Conservation (phyloP, 352 stramenopile species). For the Phytopythium ostracodes region DNA sequence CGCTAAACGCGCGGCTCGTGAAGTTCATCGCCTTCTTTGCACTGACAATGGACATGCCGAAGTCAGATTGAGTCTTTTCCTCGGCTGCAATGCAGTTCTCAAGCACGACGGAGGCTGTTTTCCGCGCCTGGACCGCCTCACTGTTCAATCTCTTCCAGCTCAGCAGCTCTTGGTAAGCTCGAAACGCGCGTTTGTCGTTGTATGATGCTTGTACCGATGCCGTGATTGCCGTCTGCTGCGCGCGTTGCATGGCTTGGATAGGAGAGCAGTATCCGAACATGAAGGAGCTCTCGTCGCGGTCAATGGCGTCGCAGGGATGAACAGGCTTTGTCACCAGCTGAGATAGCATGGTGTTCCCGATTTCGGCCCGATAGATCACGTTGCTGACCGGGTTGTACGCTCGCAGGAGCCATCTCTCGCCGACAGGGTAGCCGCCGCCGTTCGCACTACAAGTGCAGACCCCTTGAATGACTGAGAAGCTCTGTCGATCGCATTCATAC, state of each 20-base stretch:
- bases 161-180: conserved; percentile 17
- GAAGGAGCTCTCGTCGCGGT: not conserved
- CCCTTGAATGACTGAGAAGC: conserved; percentile 26
- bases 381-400: conserved; percentile 63
- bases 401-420: conserved; percentile 53
- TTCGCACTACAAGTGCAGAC: conserved; percentile 52
- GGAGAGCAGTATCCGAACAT: conserved; percentile 3
- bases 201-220: conserved; percentile 20
- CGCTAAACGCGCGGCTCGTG: conserved; percentile 39
- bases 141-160: conserved; percentile 41
- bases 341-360: conserved; percentile 39
- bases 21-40: conserved; percentile 53
- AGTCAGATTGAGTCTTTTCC: conserved; percentile 16
- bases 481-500: conserved; percentile 18
- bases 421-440: conserved; percentile 2
- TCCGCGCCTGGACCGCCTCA: conserved; percentile 32
- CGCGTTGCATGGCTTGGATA: conserved; percentile 19
- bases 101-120: conserved; percentile 21
- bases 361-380: conserved; percentile 39
- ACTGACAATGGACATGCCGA: conserved; percentile 22
- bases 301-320: not conserved
- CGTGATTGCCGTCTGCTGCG: conserved; percentile 10
- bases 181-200: conserved; percentile 14
- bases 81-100: conserved; percentile 22
- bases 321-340: conserved; percentile 29